Conservation (phyloP, 306 rosid genomes). For the Morella rubra region DNA sequence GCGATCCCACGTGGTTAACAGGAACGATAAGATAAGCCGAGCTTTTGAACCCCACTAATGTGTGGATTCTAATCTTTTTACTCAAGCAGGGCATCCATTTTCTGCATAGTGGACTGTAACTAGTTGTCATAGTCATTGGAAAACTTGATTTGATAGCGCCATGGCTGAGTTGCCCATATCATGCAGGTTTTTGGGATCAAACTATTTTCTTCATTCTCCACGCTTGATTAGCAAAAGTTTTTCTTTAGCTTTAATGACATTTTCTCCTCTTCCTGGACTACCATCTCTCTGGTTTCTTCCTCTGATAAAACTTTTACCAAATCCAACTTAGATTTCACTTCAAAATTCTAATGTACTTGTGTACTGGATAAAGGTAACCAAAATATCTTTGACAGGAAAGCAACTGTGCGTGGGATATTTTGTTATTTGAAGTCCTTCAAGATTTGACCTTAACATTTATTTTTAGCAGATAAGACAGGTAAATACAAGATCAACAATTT, state of each 20-base stretch:
- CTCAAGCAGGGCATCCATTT: conserved; percentile 18
- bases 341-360: no score
- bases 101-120: conserved; percentile 4
- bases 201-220: background rate
- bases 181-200: background rate
- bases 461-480: no score
- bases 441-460: no score
- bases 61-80: conserved; percentile 13
- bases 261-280: background rate
- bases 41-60: conserved; percentile 16
- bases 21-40: conserved; percentile 30
- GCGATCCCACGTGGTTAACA: conserved; percentile 28
- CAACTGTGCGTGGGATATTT: no score
- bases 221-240: background rate
- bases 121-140: conserved; percentile 17
- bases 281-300: no score
- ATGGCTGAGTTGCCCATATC: conserved; percentile 1
- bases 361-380: no score
- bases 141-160: conserved; percentile 5
- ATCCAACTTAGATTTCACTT: no score
- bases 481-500: no score
- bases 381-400: no score
- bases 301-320: no score
- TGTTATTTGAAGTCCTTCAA: no score
- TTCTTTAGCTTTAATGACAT: no score